Conservation (phyloP, 441 rosid genomes). For the Populus hybrid region DNA sequence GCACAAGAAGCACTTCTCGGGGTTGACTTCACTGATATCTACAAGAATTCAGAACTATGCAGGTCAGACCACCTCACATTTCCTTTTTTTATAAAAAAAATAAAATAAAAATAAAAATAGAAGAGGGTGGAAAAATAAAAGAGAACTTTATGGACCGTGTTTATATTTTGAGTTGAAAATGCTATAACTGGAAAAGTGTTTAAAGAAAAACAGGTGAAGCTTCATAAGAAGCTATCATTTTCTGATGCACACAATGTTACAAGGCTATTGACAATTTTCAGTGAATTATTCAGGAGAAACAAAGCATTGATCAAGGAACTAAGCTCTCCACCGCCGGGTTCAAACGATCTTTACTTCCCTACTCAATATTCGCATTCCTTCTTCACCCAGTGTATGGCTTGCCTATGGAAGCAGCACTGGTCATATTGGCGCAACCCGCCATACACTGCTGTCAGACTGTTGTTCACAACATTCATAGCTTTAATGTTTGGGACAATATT, state of each 20-base stretch:
- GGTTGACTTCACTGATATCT: conserved; percentile 39
- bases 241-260: not conserved
- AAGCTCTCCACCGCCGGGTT: conserved; percentile 38
- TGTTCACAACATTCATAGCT: conserved; percentile 48
- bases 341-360: conserved; percentile 45
- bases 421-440: conserved; percentile 62
- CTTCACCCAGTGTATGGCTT: conserved; percentile 47
- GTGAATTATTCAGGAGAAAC: conserved; percentile 45
- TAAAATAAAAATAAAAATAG: no score
- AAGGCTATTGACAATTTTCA: not conserved
- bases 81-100: not conserved
- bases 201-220: not conserved
- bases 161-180: not conserved
- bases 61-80: conserved; percentile 29
- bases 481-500: conserved; percentile 57
- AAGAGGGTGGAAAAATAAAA: not conserved
- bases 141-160: not conserved
- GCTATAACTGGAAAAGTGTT: not conserved
- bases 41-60: conserved; percentile 48
- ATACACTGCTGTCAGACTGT: conserved; percentile 46
- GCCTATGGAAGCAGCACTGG: conserved; percentile 63
- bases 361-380: conserved; percentile 44
- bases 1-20: conserved; percentile 47
- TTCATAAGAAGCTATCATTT: no score
- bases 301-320: conserved; percentile 48